Base-by-base conservation (phyloP, 768 basidiomycete species). In the Clitopilus hobsonii region DNA sequence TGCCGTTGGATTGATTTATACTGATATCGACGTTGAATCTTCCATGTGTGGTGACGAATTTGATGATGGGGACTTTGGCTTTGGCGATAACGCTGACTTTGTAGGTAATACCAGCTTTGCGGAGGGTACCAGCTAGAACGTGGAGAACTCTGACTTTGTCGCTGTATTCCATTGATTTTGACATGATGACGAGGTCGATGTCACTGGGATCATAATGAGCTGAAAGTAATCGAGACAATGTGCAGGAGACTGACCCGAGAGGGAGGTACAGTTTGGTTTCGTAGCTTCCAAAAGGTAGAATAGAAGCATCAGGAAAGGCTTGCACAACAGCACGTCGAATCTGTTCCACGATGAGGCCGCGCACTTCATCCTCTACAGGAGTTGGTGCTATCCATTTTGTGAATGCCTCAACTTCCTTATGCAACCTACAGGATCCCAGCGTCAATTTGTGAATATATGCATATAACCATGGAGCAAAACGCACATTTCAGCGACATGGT, bases 51-150 rank as follows among this genome's bases (percentile, higher is more conserved):
- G 95, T 93, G 54, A 89, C 74, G 66, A 98, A 97, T 72, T 99
- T 99, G 70, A 99, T 80, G 67, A 99, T 98, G 26, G 97, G 97
- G 6, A 98, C 95, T 71, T 87, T 91, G 52, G 97, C 95, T 75
- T 87, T 93, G 25, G 88, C 86, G 60, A 99, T 94, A 68, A 98
- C 85, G 25, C 88, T 87, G 32, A 98, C 89, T 41, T 85, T 76
- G 3, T 69, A 65, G 1, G 94, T 91, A 56, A 98, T 86, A 7
- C 82, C 75, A 0, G 84, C 79, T 28, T 81, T 82, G 64, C 88
- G 87, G 56, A 99, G 74, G 28, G 87, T 80, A 64, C 83, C 83
- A 8, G 94, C 91, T 28, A 99, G 80, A 2, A 84, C 79, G 51
- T 86, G 83, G 6, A 98, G 79, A 26, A 90, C 86, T 50, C 75